Evolutionary conservation across 257 asterid species (phyloP).

Genomic region (Ligustrum vulgare): DNA sequence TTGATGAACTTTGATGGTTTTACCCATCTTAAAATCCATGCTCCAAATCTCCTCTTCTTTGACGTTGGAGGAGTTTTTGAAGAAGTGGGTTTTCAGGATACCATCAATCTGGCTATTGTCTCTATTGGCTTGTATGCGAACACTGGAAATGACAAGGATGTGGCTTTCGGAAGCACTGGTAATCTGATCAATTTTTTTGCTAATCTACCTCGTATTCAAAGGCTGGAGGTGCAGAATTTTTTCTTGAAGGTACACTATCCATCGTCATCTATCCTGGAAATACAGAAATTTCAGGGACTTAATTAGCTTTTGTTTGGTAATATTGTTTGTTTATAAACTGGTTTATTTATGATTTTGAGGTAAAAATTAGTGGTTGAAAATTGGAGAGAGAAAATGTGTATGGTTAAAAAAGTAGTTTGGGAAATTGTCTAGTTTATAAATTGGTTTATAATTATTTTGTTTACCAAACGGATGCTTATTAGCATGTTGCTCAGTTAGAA

Average conservation of each 20-base stretch:
- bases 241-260: constrained; percentile 73
- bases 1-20: constrained; percentile 96
- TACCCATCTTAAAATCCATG: constrained; percentile 61
- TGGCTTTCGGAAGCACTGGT: constrained; percentile 55
- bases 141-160: constrained; percentile 48
- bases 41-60: constrained; percentile 88
- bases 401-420: too few relatives aligned
- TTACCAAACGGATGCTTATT: too few relatives aligned
- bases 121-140: constrained; percentile 74
- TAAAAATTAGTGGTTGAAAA: too few relatives aligned
- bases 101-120: constrained; percentile 72
- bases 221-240: constrained; percentile 94
- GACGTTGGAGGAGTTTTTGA: constrained; percentile 92
- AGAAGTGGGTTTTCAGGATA: constrained; percentile 64
- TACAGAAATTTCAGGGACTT: too few relatives aligned
- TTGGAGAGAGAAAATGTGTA: too few relatives aligned
- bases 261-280: constrained; percentile 9
- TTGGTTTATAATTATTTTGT: too few relatives aligned
- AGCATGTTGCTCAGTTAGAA: too few relatives aligned
- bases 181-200: constrained; percentile 78
- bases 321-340: too few relatives aligned
- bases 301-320: too few relatives aligned
- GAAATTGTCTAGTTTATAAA: too few relatives aligned
- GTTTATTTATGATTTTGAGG: too few relatives aligned
- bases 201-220: constrained; percentile 75